Evolutionary conservation across 2,329 filamentous ascomycete species (phyloP).

Genomic region (Simplicillium aogashimaense): DNA sequence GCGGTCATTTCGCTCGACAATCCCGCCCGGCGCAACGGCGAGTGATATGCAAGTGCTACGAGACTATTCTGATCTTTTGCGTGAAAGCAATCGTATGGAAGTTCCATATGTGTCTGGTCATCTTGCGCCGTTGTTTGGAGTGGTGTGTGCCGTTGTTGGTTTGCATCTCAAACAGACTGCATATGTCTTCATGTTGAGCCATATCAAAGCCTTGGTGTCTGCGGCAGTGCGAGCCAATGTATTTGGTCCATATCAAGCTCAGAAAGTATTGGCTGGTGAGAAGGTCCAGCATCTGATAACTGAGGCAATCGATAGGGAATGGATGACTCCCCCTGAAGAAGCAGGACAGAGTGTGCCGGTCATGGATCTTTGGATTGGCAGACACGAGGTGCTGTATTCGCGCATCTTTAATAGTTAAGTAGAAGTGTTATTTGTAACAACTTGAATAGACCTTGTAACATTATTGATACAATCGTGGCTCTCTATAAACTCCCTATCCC

Average conservation of each 20-base stretch:
- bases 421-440: constrained; percentile 9
- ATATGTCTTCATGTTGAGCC: constrained; percentile 67
- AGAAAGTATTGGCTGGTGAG: constrained; percentile 56
- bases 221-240: constrained; percentile 69
- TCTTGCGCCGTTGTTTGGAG: constrained; percentile 61
- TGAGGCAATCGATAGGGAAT: constrained; percentile 48
- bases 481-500: not conserved
- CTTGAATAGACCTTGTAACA: constrained; percentile 9
- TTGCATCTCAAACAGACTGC: constrained; percentile 53
- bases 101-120: constrained; percentile 47
- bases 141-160: constrained; percentile 51
- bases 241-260: constrained; percentile 73
- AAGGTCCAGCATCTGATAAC: constrained; percentile 48
- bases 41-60: constrained; percentile 19
- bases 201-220: constrained; percentile 66
- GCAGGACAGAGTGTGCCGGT: constrained; percentile 68
- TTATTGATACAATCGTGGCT: constrained; percentile 1
- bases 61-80: constrained; percentile 26
- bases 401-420: constrained; percentile 73
- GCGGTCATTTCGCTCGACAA: constrained; percentile 45
- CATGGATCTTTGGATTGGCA: constrained; percentile 74
- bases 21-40: constrained; percentile 12
- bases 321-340: constrained; percentile 47
- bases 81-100: constrained; percentile 14
- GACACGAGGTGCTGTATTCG: constrained; percentile 76